Base-by-base conservation (phyloP, 2,329 filamentous ascomycete genomes). In the Hypoxylon sp. region DNA sequence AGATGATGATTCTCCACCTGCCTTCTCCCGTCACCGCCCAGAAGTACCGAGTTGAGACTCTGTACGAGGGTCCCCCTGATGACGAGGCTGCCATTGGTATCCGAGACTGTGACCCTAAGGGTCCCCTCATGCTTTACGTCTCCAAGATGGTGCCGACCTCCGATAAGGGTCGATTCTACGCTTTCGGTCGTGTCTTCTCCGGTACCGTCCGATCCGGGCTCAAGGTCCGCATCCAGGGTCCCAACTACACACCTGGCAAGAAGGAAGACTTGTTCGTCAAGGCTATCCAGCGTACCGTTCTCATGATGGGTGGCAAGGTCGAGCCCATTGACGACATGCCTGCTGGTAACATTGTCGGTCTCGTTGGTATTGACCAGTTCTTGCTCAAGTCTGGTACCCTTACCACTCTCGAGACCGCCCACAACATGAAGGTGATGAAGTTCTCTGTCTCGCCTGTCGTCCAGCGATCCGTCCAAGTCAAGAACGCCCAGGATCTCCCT, bases 401-500 rank as follows among this genome's bases (percentile, higher is more conserved):
- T 78, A 97, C 94, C 84, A 98, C 95, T 81, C 90, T 88, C 81
- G 96, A 99, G 75, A 96, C 93, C 73, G 95, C 96, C 81, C 96
- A 99, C 91, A 99, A 99, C 91, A 87, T 99, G 79, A 98, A 98
- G 91, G 96, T 99, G 86, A 99, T 99, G 96, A 98, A 97, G 89
- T 99, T 99, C 92, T 99, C 96, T 80, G 96, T 99, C 82, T 98
- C 96, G 67, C 96, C 96, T 78, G 96, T 99, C 85, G 96, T 99
- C 74, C 95, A 92, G 86, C 95, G 95, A 76, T 97, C 96, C 83
- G 96, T 99, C 79, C 93, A 97, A 86, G 95, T 97, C 88, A 98
- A 98, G 93, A 99, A 99, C 86, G 96, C 96, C 79, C 94, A 97
- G 87, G 96, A 99, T 88, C 90, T 99, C 72, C 96, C 96, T 84